Conservation (phyloP, 1,284 basidiomycete species). For the Malassezia arunalokei region DNA sequence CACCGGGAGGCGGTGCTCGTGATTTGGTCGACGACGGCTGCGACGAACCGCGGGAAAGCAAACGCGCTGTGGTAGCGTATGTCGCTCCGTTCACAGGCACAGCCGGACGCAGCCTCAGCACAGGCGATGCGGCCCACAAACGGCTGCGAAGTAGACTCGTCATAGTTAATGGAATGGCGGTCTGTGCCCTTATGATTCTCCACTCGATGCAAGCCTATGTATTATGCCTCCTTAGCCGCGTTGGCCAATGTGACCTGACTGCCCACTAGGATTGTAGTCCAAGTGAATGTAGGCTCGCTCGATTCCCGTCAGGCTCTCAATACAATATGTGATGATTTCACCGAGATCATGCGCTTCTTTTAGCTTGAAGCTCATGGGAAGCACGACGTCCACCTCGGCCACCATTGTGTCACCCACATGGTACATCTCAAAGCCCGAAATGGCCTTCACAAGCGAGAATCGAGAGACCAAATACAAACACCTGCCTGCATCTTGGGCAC, state of each 20-base stretch:
- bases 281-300: slow-evolving; percentile 29
- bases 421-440: slow-evolving; percentile 40
- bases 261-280: slow-evolving; percentile 32
- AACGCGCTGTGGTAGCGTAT: too few relatives aligned
- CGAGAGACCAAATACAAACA: slow-evolving; percentile 38
- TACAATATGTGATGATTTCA: slow-evolving; percentile 37
- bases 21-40: not conserved
- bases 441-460: slow-evolving; percentile 36
- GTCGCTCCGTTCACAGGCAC: not conserved
- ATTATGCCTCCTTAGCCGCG: slow-evolving; percentile 16
- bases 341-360: slow-evolving; percentile 38
- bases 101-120: not conserved
- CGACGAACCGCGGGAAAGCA: too few relatives aligned
- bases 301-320: slow-evolving; percentile 29
- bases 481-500: slow-evolving; percentile 28
- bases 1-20: not conserved
- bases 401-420: slow-evolving; percentile 42
- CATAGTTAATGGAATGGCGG: too few relatives aligned
- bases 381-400: slow-evolving; percentile 39
- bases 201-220: too few relatives aligned
- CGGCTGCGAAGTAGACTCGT: too few relatives aligned
- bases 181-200: too few relatives aligned
- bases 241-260: slow-evolving; percentile 33
- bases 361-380: slow-evolving; percentile 32
- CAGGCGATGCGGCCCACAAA: too few relatives aligned